Percentiles rank a stretch among this genome's conserved stretches.
These are phyloP conservation scores for Trichosanthes cucumerina DNA, from an alignment of 306 rosid genomes.

Conservation along the genomic window DNA sequence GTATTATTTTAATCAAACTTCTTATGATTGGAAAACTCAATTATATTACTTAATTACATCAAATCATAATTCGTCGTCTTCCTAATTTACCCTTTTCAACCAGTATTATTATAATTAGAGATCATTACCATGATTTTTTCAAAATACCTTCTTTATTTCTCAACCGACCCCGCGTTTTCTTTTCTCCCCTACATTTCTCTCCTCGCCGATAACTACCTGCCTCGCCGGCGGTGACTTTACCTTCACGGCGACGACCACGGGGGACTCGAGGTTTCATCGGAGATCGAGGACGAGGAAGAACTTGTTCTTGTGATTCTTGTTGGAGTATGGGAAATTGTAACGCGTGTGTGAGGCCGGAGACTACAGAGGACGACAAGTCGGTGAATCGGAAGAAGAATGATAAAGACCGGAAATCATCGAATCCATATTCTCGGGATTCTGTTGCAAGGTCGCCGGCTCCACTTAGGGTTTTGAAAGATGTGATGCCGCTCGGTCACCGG, in stretches of 20 bases:
- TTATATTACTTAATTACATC: not conserved
- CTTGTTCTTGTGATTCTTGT: not conserved
- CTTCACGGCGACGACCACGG: slow-evolving; percentile 9
- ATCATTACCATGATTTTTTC: slow-evolving; percentile 16
- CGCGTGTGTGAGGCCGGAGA: slow-evolving; percentile 46
- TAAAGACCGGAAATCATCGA: slow-evolving; percentile 28
- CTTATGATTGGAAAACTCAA: slow-evolving; percentile 6
- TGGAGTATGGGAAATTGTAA: slow-evolving; percentile 76
- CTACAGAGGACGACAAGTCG: slow-evolving; percentile 24
- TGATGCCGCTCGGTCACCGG: slow-evolving; percentile 55
- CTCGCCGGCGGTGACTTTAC: slow-evolving; percentile 10
- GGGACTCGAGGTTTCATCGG: not conserved
- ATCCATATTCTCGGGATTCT: slow-evolving; percentile 39
- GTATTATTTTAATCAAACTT: not conserved
- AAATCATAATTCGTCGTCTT: not conserved
- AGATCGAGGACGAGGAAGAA: not conserved
- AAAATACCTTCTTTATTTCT: slow-evolving; percentile 13
- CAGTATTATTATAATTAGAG: slow-evolving; percentile 2
- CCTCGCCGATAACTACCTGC: slow-evolving; percentile 2
- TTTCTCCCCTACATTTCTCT: slow-evolving; percentile 11
- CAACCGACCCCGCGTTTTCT: slow-evolving; percentile 28
- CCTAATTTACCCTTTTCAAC: slow-evolving; percentile 4
- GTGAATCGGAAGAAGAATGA: slow-evolving; percentile 24
- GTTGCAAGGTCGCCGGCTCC: slow-evolving; percentile 43
- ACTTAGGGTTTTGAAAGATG: slow-evolving; percentile 79